Evolutionary conservation across 1,284 basidiomycete genomes (phyloP).

Genomic region (Ceratobasidium sp.): DNA sequence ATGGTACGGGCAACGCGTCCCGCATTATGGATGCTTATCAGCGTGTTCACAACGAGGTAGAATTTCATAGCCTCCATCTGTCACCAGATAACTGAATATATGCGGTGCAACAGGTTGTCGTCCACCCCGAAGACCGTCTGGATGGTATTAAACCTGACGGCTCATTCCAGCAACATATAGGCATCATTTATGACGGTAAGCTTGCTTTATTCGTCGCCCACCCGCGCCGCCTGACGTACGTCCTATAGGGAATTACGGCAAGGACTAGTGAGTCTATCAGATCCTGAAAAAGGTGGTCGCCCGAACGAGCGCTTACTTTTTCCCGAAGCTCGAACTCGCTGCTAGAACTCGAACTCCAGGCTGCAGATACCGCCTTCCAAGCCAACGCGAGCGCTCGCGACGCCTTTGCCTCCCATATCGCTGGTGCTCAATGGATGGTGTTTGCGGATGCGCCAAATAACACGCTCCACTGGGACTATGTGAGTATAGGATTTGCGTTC

Average conservation of each 20-base stretch:
- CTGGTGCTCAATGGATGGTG: constrained; percentile 49
- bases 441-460: constrained; percentile 42
- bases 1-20: constrained; percentile 60
- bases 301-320: background rate
- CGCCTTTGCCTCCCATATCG: constrained; percentile 45
- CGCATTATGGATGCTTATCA: constrained; percentile 65
- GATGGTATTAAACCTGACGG: constrained; percentile 76
- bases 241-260: constrained; percentile 66
- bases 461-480: constrained; percentile 48
- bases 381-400: constrained; percentile 26
- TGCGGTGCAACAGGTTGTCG: constrained; percentile 54
- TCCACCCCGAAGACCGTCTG: constrained; percentile 61
- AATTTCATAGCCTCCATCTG: background rate
- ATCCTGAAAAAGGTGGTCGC: background rate
- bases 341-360: constrained; percentile 47
- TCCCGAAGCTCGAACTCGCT: constrained; percentile 45
- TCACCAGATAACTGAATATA: background rate
- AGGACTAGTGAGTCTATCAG: constrained; percentile 63
- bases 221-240: background rate
- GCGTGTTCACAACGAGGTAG: constrained; percentile 55
- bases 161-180: constrained; percentile 72
- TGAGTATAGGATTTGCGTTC: constrained; percentile 15
- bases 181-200: constrained; percentile 70
- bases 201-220: background rate
- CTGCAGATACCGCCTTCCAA: constrained; percentile 44